Evolutionary conservation across 768 basidiomycete species (phyloP).

Genomic region (Inosperma sp.): DNA sequence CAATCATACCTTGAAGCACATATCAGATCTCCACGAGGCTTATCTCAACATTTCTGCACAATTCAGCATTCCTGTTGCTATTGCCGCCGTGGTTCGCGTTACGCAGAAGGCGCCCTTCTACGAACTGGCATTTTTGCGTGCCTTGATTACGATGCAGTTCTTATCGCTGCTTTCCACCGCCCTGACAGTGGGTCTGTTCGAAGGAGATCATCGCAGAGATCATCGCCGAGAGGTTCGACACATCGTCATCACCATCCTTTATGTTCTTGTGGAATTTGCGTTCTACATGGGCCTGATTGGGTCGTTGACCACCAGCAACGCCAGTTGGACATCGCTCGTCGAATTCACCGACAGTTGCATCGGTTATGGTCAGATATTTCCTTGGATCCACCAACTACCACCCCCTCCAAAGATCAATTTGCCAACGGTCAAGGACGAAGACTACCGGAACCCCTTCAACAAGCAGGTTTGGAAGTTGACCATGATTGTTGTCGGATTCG

Average conservation of each 20-base stretch:
- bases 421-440: background rate
- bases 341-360: conserved; percentile 13
- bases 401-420: background rate
- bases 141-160: conserved; percentile 18
- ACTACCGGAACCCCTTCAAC: conserved; percentile 4
- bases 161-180: conserved; percentile 11
- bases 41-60: conserved; percentile 16
- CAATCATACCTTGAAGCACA: conserved; percentile 1
- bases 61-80: conserved; percentile 17
- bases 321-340: conserved; percentile 8
- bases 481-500: conserved; percentile 4
- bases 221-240: background rate
- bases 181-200: conserved; percentile 12
- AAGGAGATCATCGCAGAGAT: conserved; percentile 1
- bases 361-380: conserved; percentile 9
- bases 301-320: conserved; percentile 5
- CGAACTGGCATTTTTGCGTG: conserved; percentile 17
- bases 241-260: conserved; percentile 3
- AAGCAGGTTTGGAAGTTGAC: background rate
- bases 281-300: conserved; percentile 17
- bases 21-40: conserved; percentile 9
- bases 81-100: conserved; percentile 17
- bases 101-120: conserved; percentile 17
- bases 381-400: conserved; percentile 7
- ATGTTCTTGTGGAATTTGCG: conserved; percentile 12